phyloP scores from a whole-genome alignment of 345 rosid species.

The Melastoma malabathricum region DNA sequence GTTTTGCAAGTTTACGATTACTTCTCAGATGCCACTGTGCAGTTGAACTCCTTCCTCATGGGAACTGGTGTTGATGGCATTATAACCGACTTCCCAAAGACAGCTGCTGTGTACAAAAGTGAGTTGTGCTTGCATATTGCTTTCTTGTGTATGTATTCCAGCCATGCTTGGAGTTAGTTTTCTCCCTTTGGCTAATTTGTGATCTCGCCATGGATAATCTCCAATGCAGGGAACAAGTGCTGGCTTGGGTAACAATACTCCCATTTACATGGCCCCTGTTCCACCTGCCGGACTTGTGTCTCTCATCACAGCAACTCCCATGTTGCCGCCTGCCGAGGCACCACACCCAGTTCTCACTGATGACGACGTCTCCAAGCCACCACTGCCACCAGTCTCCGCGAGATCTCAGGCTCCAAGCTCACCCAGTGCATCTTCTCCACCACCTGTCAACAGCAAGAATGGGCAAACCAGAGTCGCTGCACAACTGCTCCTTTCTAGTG shows the following conservation, averaged over 20 bases:
- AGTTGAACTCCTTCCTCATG: conserved; percentile 36
- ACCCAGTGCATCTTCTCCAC: conserved; percentile 15
- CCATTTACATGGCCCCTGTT: conserved; percentile 42
- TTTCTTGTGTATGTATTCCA: neutral
- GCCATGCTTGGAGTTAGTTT: no score
- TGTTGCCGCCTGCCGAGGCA: conserved; percentile 51
- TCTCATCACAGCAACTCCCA: conserved; percentile 7
- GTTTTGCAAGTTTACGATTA: conserved; percentile 80
- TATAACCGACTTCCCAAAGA: conserved; percentile 67
- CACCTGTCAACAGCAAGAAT: conserved; percentile 18
- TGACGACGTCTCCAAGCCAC: conserved; percentile 47
- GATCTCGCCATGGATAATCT: no score
- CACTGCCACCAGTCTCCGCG: conserved; percentile 27
- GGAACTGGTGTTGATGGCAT: conserved; percentile 36
- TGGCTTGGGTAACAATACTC: conserved; percentile 7
- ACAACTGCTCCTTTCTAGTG: conserved; percentile 19
- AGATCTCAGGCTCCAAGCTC: conserved; percentile 10
- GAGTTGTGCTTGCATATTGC: conserved; percentile 16
- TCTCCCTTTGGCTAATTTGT: no score
- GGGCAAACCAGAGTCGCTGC: conserved; percentile 33
- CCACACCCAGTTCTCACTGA: conserved; percentile 44
- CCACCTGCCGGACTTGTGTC: conserved; percentile 30
- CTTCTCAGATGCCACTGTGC: conserved; percentile 67
- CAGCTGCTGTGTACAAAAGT: conserved; percentile 67
- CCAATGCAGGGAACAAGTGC: conserved; percentile 49